phyloP scores from a whole-genome alignment of 1,284 basidiomycete genomes.

The Apiotrichum domesticum region DNA sequence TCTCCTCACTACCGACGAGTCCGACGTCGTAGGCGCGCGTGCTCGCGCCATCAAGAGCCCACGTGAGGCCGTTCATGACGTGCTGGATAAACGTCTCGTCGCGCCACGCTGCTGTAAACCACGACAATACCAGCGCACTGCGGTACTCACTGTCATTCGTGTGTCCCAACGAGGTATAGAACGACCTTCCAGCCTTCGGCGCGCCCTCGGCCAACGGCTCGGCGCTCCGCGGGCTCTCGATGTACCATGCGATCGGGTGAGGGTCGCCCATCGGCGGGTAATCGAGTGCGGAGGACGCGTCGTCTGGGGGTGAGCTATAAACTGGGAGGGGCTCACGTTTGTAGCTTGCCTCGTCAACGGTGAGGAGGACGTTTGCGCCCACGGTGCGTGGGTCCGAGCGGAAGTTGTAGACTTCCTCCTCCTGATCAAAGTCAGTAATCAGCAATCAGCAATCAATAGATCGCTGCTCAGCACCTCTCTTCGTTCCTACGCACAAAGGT shows the following conservation, averaged over 20 bases:
- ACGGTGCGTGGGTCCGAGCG: conserved; percentile 63
- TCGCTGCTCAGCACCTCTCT: not conserved
- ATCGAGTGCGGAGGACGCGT: conserved; percentile 21
- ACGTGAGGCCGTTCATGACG: conserved; percentile 64
- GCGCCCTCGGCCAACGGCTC: conserved; percentile 41
- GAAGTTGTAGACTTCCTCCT: conserved; percentile 61
- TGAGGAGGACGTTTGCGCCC: conserved; percentile 61
- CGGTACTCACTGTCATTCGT: conserved; percentile 53
- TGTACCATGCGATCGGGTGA: conserved; percentile 61
- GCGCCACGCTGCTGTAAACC: conserved; percentile 41
- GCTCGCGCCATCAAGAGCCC: conserved; percentile 57
- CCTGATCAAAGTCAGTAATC: conserved; percentile 14
- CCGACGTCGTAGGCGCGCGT: conserved; percentile 41
- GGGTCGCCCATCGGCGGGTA: conserved; percentile 36
- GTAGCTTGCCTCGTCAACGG: conserved; percentile 64
- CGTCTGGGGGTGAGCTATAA: conserved; percentile 13
- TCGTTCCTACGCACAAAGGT: conserved; percentile 36
- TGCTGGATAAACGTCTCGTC: conserved; percentile 62
- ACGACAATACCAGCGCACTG: not conserved
- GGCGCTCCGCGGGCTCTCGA: conserved; percentile 59
- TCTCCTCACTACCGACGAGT: conserved; percentile 37
- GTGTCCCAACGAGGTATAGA: conserved; percentile 74
- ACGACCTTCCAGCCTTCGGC: conserved; percentile 61
- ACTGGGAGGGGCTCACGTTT: conserved; percentile 47
- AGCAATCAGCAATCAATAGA: not conserved